phyloP scores from a whole-genome alignment of 768 basidiomycete species.

The Xerocomellus dryophilus region DNA sequence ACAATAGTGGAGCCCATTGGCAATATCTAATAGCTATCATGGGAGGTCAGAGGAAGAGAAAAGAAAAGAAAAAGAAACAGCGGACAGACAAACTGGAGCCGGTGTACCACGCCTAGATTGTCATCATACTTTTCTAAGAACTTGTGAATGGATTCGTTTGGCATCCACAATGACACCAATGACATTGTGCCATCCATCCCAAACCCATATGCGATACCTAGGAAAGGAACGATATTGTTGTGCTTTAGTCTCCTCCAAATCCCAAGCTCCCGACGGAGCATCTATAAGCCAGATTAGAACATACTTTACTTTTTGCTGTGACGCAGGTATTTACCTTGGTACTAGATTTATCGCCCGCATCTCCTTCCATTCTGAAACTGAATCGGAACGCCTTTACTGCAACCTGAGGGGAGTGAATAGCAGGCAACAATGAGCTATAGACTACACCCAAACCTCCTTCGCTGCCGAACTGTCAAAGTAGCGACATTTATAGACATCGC shows the following conservation, averaged over 20 bases:
- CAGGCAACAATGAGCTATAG: neutral
- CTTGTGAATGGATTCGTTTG: conserved; percentile 21
- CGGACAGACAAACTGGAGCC: conserved; percentile 15
- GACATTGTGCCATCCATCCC: conserved; percentile 21
- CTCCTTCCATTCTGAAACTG: neutral
- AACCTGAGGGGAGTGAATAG: conserved; percentile 10
- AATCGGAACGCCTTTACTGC: conserved; percentile 24
- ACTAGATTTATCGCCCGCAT: neutral
- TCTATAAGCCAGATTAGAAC: neutral
- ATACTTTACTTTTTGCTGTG: fast-evolving
- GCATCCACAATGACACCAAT: conserved; percentile 33
- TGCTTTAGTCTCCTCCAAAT: conserved; percentile 31
- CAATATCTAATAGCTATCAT: conserved; percentile 13
- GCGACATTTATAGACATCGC: conserved; percentile 3
- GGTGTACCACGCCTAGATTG: neutral
- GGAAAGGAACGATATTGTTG: conserved; percentile 26
- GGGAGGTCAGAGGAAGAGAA: conserved; percentile 18
- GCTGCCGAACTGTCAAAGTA: neutral
- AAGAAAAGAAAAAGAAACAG: conserved; percentile 6
- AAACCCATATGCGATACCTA: conserved; percentile 16
- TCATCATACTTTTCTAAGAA: conserved; percentile 11
- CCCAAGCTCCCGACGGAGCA: conserved; percentile 27
- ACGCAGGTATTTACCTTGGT: neutral
- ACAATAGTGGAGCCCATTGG: conserved; percentile 17
- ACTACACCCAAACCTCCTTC: neutral